phyloP scores from a whole-genome alignment of 2,329 filamentous ascomycete genomes.

The Cryoendolithus antarcticus region DNA sequence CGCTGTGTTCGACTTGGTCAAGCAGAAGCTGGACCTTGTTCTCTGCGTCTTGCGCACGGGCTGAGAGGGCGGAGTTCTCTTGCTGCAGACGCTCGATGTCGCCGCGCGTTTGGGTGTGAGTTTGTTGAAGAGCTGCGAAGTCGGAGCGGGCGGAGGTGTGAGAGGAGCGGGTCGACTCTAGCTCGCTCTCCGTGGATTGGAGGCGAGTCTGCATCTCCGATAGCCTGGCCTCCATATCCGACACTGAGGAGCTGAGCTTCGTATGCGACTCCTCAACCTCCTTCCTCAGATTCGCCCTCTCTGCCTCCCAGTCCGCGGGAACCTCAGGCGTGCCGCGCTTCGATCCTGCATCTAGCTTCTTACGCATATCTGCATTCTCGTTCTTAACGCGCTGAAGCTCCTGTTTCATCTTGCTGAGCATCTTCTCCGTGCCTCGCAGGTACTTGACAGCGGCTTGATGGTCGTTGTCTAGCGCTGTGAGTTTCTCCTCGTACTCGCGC shows the following conservation, averaged over 20 bases:
- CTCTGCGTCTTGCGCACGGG: constrained; percentile 78
- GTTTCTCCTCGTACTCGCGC: constrained; percentile 77
- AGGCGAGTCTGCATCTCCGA: constrained; percentile 58
- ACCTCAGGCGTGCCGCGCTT: constrained; percentile 28
- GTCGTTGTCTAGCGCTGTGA: constrained; percentile 88
- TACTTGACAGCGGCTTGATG: constrained; percentile 98
- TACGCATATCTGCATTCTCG: constrained; percentile 70
- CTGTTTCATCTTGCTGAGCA: constrained; percentile 97
- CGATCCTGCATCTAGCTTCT: constrained; percentile 46
- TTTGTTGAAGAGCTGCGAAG: constrained; percentile 40
- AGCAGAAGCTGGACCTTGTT: constrained; percentile 84
- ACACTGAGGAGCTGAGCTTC: constrained; percentile 53
- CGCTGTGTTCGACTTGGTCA: constrained; percentile 85
- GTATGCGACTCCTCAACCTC: constrained; percentile 59
- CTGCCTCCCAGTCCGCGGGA: constrained; percentile 58
- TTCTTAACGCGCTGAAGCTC: constrained; percentile 87
- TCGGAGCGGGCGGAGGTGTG: constrained; percentile 29
- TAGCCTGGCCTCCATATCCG: constrained; percentile 61
- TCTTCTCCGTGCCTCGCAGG: constrained; percentile 96
- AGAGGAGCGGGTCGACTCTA: constrained; percentile 50
- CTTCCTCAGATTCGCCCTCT: constrained; percentile 54
- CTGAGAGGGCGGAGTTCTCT: constrained; percentile 71
- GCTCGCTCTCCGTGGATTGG: constrained; percentile 50
- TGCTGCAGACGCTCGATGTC: constrained; percentile 72
- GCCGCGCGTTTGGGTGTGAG: constrained; percentile 36